phyloP scores from a whole-genome alignment of 306 rosid species.

The Sechiopsis laciniata region DNA sequence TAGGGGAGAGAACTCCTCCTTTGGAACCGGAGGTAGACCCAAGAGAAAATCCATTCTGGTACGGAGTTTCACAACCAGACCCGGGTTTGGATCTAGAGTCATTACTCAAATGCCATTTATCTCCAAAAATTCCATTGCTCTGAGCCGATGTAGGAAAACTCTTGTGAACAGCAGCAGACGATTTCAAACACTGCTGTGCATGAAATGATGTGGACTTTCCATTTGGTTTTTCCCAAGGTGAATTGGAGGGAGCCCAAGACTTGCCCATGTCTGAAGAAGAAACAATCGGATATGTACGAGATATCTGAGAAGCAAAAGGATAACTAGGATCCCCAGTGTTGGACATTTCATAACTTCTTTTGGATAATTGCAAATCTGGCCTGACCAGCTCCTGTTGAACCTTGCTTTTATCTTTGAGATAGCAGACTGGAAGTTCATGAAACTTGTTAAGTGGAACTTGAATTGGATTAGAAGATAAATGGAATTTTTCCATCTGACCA shows the following conservation, averaged over 20 bases:
- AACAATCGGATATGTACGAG: conserved; percentile 6
- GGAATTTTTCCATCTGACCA: conserved; percentile 28
- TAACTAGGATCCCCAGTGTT: conserved; percentile 12
- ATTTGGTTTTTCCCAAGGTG: conserved; percentile 19
- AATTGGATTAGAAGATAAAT: conserved; percentile 40
- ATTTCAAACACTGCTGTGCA: not conserved
- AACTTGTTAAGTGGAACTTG: conserved; percentile 40
- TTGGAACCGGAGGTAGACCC: conserved; percentile 62
- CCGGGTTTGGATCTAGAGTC: conserved; percentile 44
- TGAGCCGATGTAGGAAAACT: conserved; percentile 13
- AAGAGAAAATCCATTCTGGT: conserved; percentile 51
- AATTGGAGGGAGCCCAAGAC: conserved; percentile 20
- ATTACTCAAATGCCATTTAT: conserved; percentile 47
- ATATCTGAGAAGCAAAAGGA: conserved; percentile 19
- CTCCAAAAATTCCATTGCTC: conserved; percentile 18
- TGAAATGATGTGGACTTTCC: conserved; percentile 3
- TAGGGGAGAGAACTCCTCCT: conserved; percentile 19
- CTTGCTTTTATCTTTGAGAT: conserved; percentile 28
- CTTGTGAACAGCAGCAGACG: conserved; percentile 14
- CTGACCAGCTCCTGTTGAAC: conserved; percentile 47
- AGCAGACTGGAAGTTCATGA: conserved; percentile 41
- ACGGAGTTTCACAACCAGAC: conserved; percentile 42
- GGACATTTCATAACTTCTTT: conserved; percentile 33
- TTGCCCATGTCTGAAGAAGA: not conserved
- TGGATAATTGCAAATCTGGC: conserved; percentile 40